Evolutionary conservation across 2,329 filamentous ascomycete genomes (phyloP), one percentile per base, ranked within the genome.

Genomic region (Trichophyton rubrum): DNA sequence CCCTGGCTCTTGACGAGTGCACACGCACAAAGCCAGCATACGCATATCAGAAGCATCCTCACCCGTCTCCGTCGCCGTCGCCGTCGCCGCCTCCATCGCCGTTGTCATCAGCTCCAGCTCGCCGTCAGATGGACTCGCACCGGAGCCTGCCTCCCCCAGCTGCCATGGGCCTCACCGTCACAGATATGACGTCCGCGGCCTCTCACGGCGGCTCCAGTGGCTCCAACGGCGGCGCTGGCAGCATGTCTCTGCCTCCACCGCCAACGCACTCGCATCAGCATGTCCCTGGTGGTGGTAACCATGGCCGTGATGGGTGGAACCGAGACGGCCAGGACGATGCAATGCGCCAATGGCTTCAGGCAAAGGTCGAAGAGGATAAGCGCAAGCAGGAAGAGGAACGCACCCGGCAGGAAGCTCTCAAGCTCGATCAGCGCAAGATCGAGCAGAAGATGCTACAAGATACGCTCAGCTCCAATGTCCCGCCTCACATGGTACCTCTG

Each of bases 351-450:
- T 90, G 87, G 87, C 75, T 90, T 22, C 74, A 81, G 60, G 84
- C 87, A 59, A 89, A 85, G 71, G 78, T 83, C 0, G 88, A 90
- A 71, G 87, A 90, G 69, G 87, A 90, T 68, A 70, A 80, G 68
- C 80, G 84, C 63, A 85, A 77, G 69, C 87, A 89, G 73, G 87
- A 90, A 72, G 86, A 90, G 72, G 86, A 90, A 72, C 86, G 80
- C 67, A 81, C 79, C 6, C 73, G 75, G 35, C 80, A 82, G 67
- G 88, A 89, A 72, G 76, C 77, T 35, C 73, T 88, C 49, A 84
- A 84, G 27, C 73, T 90, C 35, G 87, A 90, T 73, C 87, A 88
- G 73, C 79, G 87, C 55, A 85, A 80, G 67, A 79, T 89, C 60
- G 88, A 90, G 72, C 82, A 86, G 68, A 84, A 84, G 53, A 90